Evolutionary conservation across 495 filamentous ascomycete species (phyloP).

Genomic region (Hypoxylon fragiforme): DNA sequence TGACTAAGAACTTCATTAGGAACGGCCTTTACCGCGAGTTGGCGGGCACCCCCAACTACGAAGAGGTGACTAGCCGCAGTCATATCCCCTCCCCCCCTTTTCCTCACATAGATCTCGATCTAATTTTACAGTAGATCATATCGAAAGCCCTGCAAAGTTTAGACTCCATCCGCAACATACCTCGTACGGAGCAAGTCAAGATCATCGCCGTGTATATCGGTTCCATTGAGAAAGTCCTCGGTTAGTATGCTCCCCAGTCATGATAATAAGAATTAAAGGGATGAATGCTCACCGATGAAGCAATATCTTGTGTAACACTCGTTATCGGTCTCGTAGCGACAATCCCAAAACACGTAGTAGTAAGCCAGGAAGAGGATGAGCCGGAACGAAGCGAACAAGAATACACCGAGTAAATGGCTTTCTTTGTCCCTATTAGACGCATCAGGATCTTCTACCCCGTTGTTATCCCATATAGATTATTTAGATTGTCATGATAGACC

Average conservation of each 20-base stretch:
- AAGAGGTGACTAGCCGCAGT: background rate
- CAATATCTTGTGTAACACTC: slow-evolving; percentile 4
- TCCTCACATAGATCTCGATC: no score
- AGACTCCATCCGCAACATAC: background rate
- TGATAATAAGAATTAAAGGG: no score
- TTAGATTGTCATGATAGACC: no score
- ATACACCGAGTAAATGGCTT: background rate
- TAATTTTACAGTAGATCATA: background rate
- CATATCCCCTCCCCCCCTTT: background rate
- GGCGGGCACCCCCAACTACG: background rate
- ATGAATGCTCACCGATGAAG: background rate
- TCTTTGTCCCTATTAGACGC: no score
- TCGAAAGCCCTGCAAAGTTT: slow-evolving; percentile 3
- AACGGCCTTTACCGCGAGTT: background rate
- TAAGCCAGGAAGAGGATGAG: background rate
- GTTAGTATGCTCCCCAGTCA: background rate
- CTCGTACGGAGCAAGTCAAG: slow-evolving; percentile 1
- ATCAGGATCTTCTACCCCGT: no score
- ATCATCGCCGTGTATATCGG: background rate
- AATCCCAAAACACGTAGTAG: slow-evolving; percentile 2
- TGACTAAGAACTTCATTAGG: slow-evolving; percentile 1
- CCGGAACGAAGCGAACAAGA: background rate
- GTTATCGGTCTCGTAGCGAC: background rate
- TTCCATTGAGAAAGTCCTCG: slow-evolving; percentile 6
- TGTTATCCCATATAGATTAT: no score